Percentiles rank a stretch among this genome's conserved stretches.
Conservation (phyloP, 148 eudicot species). For the Tetragonia tetragonoides region DNA sequence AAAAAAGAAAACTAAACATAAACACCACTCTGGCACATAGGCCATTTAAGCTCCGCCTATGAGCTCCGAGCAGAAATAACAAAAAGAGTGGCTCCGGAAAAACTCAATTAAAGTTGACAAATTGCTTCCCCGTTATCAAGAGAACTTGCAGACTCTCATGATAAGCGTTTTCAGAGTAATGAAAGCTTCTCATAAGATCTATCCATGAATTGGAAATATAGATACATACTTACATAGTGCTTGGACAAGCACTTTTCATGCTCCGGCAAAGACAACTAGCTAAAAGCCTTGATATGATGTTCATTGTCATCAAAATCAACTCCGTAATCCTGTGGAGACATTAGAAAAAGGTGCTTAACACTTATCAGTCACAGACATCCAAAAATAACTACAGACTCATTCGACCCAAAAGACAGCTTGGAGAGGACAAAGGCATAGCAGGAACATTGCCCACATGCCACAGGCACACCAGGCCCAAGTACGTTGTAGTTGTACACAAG, state of each 20-base stretch:
- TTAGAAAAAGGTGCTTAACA: not conserved
- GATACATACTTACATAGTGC: constrained; percentile 67
- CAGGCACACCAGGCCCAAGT: not conserved
- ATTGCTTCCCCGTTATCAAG: not conserved
- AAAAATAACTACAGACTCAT: not conserved
- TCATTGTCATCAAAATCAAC: constrained; percentile 78
- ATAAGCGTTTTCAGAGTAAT: not conserved
- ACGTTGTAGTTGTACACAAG: no score
- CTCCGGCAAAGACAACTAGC: constrained; percentile 75
- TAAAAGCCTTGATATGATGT: constrained; percentile 62
- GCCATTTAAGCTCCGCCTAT: not conserved
- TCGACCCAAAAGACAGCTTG: not conserved
- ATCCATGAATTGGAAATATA: no score
- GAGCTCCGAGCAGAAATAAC: no score
- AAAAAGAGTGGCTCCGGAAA: not conserved
- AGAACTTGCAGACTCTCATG: not conserved
- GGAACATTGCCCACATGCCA: not conserved
- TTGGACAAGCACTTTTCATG: constrained; percentile 74
- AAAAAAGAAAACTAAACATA: no score
- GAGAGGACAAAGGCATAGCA: not conserved
- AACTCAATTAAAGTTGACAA: not conserved
- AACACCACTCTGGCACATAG: not conserved
- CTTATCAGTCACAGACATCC: not conserved
- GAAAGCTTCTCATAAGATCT: not conserved
- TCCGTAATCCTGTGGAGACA: constrained; percentile 75